phyloP scores from a whole-genome alignment of 106 monocot species.

The Phalaenopsis aphrodite region DNA sequence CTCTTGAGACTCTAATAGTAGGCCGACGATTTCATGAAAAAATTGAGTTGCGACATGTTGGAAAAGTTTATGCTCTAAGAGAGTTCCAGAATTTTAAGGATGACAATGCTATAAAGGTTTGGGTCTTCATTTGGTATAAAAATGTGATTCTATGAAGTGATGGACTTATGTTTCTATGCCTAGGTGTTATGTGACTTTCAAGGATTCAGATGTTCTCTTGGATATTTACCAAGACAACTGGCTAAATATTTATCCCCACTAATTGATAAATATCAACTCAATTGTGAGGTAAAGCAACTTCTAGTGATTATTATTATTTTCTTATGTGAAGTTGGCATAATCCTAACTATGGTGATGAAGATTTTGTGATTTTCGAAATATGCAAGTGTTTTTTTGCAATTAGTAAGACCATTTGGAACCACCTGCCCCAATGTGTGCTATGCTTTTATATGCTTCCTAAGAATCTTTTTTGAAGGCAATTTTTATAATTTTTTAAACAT shows the following conservation, averaged over 20 bases:
- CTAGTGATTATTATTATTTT: neutral
- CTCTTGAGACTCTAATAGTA: constrained; percentile 71
- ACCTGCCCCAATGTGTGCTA: neutral
- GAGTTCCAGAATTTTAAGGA: constrained; percentile 76
- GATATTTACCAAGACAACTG: constrained; percentile 80
- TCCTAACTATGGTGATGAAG: neutral
- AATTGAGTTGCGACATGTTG: constrained; percentile 38
- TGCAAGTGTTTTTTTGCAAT: neutral
- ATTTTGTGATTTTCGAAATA: neutral
- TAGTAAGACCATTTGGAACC: neutral
- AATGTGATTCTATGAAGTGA: neutral
- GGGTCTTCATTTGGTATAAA: neutral
- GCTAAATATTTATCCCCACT: constrained; percentile 67
- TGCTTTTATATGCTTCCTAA: neutral
- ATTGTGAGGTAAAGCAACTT: constrained; percentile 46
- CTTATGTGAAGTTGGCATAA: neutral
- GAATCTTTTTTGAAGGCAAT: neutral
- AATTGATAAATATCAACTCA: constrained; percentile 46
- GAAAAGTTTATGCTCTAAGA: constrained; percentile 37
- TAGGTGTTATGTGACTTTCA: constrained; percentile 54
- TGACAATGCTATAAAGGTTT: constrained; percentile 79
- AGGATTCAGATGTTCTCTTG: constrained; percentile 35
- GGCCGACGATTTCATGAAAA: constrained; percentile 62
- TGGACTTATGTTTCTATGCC: constrained; percentile 3
- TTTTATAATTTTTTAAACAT: neutral